A percentile compares a stretch with the other conserved stretches of the same genome.
phyloP scores from a whole-genome alignment of 768 basidiomycete genomes.

The Ramaria rubella region DNA sequence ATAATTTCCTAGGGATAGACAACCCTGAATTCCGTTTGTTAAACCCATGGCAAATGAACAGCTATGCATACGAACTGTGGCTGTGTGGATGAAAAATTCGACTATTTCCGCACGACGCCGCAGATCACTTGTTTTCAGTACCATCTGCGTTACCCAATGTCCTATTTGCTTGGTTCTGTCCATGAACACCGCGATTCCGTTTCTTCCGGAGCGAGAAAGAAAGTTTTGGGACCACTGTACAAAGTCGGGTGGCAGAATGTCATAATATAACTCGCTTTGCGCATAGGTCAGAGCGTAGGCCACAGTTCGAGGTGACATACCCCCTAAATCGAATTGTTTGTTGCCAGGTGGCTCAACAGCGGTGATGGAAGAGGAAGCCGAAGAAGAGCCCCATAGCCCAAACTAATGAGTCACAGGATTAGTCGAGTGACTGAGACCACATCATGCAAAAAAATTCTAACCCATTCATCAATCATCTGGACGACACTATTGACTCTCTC shows the following conservation, averaged over 20 bases:
- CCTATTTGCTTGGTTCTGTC: neutral
- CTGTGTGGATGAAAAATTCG: constrained; percentile 2
- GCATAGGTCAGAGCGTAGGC: neutral
- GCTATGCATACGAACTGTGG: neutral
- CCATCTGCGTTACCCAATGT: neutral
- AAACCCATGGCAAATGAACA: neutral
- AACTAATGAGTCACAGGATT: neutral
- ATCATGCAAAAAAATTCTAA: neutral
- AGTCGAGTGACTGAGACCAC: neutral
- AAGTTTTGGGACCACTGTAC: constrained; percentile 1
- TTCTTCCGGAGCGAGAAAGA: neutral
- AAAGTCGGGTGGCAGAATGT: constrained; percentile 1
- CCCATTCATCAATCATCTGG: neutral
- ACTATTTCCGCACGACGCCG: constrained; percentile 2
- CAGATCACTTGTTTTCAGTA: neutral
- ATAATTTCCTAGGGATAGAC: neutral
- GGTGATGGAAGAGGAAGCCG: neutral
- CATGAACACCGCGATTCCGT: neutral
- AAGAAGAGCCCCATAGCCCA: neutral
- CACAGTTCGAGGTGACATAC: neutral
- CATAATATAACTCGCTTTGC: neutral
- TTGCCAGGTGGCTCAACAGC: neutral
- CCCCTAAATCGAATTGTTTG: neutral
- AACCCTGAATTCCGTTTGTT: neutral
- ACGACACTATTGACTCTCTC: neutral